phyloP scores from a whole-genome alignment of 768 basidiomycete species.

The Tylopilus plumbeoviolaceoides region DNA sequence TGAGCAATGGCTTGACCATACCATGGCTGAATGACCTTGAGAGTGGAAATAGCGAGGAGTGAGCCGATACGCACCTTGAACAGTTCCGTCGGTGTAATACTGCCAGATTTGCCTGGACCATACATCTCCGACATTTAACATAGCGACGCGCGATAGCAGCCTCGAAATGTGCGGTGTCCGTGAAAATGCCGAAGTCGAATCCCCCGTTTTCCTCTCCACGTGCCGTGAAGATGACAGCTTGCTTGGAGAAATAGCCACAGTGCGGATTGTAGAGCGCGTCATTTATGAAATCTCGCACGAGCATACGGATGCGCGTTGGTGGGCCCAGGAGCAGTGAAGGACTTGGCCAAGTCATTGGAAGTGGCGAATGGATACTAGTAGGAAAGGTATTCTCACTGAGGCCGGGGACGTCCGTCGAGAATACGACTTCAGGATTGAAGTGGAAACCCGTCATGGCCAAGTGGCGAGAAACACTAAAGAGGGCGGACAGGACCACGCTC shows the following conservation, averaged over 20 bases:
- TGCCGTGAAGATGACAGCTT: constrained; percentile 83
- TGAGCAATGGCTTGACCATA: constrained; percentile 89
- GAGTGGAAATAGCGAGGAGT: not conserved
- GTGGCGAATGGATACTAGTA: constrained; percentile 64
- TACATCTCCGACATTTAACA: constrained; percentile 54
- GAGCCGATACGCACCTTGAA: constrained; percentile 66
- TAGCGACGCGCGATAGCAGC: constrained; percentile 77
- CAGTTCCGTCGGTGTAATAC: constrained; percentile 93
- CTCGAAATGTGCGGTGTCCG: constrained; percentile 74
- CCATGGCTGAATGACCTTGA: constrained; percentile 62
- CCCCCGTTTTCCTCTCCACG: constrained; percentile 37
- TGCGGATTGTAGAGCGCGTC: constrained; percentile 95
- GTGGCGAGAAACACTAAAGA: too few species aligned
- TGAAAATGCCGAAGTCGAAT: constrained; percentile 67
- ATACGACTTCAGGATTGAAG: constrained; percentile 63
- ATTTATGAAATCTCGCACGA: constrained; percentile 93
- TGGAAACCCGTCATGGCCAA: too few species aligned
- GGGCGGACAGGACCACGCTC: too few species aligned
- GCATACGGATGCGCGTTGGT: constrained; percentile 85
- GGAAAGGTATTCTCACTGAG: constrained; percentile 43
- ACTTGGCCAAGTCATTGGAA: constrained; percentile 61
- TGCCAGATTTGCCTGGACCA: constrained; percentile 96
- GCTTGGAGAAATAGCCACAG: constrained; percentile 95
- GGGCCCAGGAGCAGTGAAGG: constrained; percentile 48
- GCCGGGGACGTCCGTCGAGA: constrained; percentile 43